phyloP scores from a whole-genome alignment of 306 rosid genomes.

The Prunus mume region DNA sequence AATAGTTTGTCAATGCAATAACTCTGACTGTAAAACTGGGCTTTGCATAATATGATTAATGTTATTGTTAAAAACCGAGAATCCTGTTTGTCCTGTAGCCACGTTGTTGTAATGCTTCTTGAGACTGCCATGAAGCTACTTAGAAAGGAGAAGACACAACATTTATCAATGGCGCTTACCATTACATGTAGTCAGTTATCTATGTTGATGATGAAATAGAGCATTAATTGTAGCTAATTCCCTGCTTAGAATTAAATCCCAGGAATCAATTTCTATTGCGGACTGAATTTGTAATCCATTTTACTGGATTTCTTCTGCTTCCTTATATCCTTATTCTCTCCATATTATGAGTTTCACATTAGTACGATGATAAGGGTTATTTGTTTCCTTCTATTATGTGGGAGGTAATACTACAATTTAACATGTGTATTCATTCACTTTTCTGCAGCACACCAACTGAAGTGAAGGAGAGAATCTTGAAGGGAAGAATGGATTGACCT shows the following conservation, averaged over 20 bases:
- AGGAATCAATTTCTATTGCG: neutral
- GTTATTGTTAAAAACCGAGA: neutral
- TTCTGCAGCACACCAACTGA: constrained; percentile 84
- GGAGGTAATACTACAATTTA: neutral
- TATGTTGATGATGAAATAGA: neutral
- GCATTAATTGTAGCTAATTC: neutral
- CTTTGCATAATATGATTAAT: neutral
- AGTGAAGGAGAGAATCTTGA: constrained; percentile 88
- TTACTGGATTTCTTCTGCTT: neutral
- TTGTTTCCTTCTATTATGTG: neutral
- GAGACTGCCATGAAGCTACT: neutral
- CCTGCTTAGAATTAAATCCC: neutral
- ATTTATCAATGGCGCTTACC: neutral
- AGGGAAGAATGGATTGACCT: constrained; percentile 91
- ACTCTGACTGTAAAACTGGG: neutral
- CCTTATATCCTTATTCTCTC: neutral
- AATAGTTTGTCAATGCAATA: neutral
- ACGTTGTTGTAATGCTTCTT: neutral
- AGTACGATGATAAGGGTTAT: neutral
- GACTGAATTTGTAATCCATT: neutral
- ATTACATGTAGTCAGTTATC: neutral
- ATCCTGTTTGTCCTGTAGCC: neutral
- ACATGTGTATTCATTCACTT: constrained; percentile 13
- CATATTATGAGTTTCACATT: neutral
- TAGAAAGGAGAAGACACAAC: neutral